Conservation (phyloP, 2,329 filamentous ascomycete species). For the Sporothrix brunneoviolacea region DNA sequence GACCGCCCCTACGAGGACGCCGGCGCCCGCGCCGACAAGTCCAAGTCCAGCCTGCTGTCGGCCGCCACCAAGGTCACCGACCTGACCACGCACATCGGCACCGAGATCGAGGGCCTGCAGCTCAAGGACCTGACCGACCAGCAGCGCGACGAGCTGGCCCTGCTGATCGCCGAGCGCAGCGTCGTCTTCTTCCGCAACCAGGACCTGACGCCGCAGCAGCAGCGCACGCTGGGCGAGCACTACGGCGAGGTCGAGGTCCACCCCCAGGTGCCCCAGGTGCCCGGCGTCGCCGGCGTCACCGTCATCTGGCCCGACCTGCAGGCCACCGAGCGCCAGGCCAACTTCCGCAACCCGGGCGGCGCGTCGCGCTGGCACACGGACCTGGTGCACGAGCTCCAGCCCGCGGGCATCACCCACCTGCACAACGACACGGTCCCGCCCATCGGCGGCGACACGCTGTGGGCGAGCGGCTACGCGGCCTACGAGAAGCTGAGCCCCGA, state of each 20-base stretch:
- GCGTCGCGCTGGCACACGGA: constrained; percentile 65
- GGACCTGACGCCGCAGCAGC: constrained; percentile 54
- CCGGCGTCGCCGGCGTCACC: constrained; percentile 56
- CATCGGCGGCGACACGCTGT: constrained; percentile 64
- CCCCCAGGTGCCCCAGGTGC: constrained; percentile 64
- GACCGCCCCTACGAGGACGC: constrained; percentile 52
- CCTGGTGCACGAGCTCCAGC: constrained; percentile 63
- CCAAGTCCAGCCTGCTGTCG: constrained; percentile 53
- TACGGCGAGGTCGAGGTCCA: constrained; percentile 63
- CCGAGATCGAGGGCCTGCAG: constrained; percentile 57
- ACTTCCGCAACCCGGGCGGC: constrained; percentile 61
- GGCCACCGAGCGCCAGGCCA: constrained; percentile 53
- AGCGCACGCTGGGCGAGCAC: constrained; percentile 55
- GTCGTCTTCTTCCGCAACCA: constrained; percentile 64
- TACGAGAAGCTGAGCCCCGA: constrained; percentile 67
- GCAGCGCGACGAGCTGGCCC: constrained; percentile 55
- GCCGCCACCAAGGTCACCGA: constrained; percentile 58
- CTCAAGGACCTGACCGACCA: constrained; percentile 53
- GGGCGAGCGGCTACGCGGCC: constrained; percentile 63
- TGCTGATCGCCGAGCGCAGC: constrained; percentile 56
- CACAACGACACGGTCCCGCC: constrained; percentile 62
- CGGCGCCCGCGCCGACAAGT: constrained; percentile 57
- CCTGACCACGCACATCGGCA: constrained; percentile 56
- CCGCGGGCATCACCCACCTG: constrained; percentile 63
- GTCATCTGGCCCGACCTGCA: constrained; percentile 66